Conservation (phyloP, 1,284 basidiomycete genomes). For the Malassezia sp. region DNA sequence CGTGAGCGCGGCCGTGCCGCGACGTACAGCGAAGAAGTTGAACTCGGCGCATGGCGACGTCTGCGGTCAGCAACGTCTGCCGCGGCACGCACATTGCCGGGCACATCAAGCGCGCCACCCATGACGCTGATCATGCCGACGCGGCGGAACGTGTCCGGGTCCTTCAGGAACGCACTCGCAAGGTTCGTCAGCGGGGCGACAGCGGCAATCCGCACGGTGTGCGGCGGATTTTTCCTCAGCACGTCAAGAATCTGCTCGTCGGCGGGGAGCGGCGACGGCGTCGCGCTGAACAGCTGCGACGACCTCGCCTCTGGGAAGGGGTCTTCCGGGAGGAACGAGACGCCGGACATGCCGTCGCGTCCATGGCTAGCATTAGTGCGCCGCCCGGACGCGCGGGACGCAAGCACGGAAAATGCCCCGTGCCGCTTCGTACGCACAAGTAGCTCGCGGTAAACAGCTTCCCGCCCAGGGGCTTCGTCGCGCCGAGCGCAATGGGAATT, state of each 20-base stretch:
- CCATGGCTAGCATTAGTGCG: too few species aligned
- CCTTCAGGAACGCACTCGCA: slow-evolving; percentile 57
- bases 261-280: slow-evolving; percentile 52
- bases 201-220: slow-evolving; percentile 68
- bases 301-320: slow-evolving; percentile 25
- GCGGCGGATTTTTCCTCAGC: slow-evolving; percentile 54
- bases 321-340: slow-evolving; percentile 25
- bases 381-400: not conserved
- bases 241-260: slow-evolving; percentile 61
- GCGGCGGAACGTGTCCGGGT: slow-evolving; percentile 54
- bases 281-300: slow-evolving; percentile 18
- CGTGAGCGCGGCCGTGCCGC: slow-evolving; percentile 91
- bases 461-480: slow-evolving; percentile 59
- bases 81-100: slow-evolving; percentile 72
- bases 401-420: not conserved
- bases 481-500: slow-evolving; percentile 23
- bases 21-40: slow-evolving; percentile 92
- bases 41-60: slow-evolving; percentile 51
- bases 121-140: slow-evolving; percentile 67
- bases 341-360: slow-evolving; percentile 38
- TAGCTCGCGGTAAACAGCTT: slow-evolving; percentile 69
- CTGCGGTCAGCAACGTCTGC: slow-evolving; percentile 47
- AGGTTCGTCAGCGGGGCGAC: slow-evolving; percentile 82
- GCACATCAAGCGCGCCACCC: slow-evolving; percentile 91
- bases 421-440: slow-evolving; percentile 49